Conservation (phyloP, 371 early-diverging fungal species). For the Syncephalastrum sp. region DNA sequence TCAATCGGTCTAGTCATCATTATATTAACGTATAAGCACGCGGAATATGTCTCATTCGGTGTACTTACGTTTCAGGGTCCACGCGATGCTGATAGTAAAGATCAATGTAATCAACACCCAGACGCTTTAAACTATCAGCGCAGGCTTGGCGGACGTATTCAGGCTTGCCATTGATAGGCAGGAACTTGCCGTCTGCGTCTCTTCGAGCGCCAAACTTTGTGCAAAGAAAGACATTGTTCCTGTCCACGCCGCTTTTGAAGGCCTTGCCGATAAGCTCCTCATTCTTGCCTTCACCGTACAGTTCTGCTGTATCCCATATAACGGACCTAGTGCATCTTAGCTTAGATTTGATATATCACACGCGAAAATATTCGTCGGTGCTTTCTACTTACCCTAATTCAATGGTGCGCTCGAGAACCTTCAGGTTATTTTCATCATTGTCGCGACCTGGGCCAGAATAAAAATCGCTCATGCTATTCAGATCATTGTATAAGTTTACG, state of each 20-base stretch:
- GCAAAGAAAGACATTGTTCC: constrained; percentile 36
- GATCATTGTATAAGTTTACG: background rate
- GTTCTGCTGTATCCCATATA: constrained; percentile 29
- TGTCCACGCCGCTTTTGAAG: constrained; percentile 26
- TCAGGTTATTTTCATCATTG: constrained; percentile 24
- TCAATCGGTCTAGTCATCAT: constrained; percentile 40
- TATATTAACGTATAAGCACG: background rate
- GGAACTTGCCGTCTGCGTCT: constrained; percentile 16
- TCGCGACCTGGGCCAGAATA: constrained; percentile 9
- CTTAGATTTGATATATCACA: background rate
- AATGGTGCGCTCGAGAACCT: constrained; percentile 27
- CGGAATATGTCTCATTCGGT: too few relatives aligned
- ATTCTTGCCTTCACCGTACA: constrained; percentile 25
- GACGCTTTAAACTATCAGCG: constrained; percentile 37
- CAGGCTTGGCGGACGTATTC: constrained; percentile 43
- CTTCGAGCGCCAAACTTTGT: constrained; percentile 41
- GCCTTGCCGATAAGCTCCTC: constrained; percentile 36
- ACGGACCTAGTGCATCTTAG: too few relatives aligned
- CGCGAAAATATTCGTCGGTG: background rate
- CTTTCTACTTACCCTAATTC: constrained; percentile 14
- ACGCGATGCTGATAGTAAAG: constrained; percentile 62
- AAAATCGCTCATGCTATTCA: constrained; percentile 7
- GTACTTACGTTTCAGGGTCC: constrained; percentile 32
- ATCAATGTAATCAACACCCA: constrained; percentile 52
- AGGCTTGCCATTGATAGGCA: constrained; percentile 38